A percentile compares a stretch with the other conserved stretches of the same genome.
Conservation (phyloP, 192 early-diverging fungal genomes). For the Pilaira anomala region DNA sequence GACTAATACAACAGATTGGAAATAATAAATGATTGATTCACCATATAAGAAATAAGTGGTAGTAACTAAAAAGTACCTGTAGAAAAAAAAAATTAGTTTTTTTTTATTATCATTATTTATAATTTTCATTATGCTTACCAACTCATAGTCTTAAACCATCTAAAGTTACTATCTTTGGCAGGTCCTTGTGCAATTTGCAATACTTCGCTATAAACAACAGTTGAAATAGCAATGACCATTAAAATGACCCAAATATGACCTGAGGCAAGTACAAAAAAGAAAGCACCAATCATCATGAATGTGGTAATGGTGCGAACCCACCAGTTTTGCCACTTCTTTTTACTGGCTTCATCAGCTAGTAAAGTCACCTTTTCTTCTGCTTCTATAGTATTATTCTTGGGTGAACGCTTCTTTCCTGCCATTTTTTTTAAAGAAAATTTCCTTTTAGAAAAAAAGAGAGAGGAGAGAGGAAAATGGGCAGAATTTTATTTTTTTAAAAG, state of each 20-base stretch:
- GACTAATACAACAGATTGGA: slow-evolving; percentile 76
- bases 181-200: slow-evolving; percentile 82
- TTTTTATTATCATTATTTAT: not conserved
- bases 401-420: slow-evolving; percentile 5
- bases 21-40: slow-evolving; percentile 85
- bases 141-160: slow-evolving; percentile 89
- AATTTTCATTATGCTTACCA: too few species aligned
- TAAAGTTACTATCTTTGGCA: slow-evolving; percentile 81
- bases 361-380: slow-evolving; percentile 28
- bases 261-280: slow-evolving; percentile 66
- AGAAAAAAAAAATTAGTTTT: too few species aligned
- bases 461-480: not conserved
- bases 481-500: not conserved
- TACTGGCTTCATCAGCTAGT: slow-evolving; percentile 42
- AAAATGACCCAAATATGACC: slow-evolving; percentile 83
- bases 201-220: slow-evolving; percentile 86
- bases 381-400: not conserved
- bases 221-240: slow-evolving; percentile 81
- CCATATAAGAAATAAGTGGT: slow-evolving; percentile 95
- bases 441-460: not conserved
- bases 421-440: slow-evolving; percentile 3
- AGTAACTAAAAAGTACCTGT: slow-evolving; percentile 81
- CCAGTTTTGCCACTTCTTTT: slow-evolving; percentile 78
- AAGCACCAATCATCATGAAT: slow-evolving; percentile 86
- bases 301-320: slow-evolving; percentile 81